Base-by-base conservation (phyloP, 495 filamentous ascomycete genomes). In the Trichoderma reesei region DNA sequence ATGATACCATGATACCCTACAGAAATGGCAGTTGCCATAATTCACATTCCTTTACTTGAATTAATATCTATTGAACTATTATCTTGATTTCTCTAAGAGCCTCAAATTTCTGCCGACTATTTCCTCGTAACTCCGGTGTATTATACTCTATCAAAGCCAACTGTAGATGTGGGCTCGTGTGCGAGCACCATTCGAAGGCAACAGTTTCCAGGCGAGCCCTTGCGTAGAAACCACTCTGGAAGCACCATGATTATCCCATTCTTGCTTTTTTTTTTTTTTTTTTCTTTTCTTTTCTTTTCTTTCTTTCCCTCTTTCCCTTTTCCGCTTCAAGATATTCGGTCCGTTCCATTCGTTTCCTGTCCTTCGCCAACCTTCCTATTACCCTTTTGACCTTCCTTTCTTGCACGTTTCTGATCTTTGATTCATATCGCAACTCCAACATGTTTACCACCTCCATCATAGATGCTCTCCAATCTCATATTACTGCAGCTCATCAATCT, bases 1-100 rank as follows among this genome's bases (percentile, higher is more conserved):
- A 61, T 61, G 59, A 59, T 59, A 20, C 26, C 18, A 56, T 34
- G 51, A 56, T 56, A 56, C 51, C 51, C 51, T 51, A 31, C 18
- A 61, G 3, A 38, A 9, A 41, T 14, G 59, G 16, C 14, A 61
- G n/a, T 20, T 34, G n/a, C 59, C 2, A 41, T 8, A 7, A 2
- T 10, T 20, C 33, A 10, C 54, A 60, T 16, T 20, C 51, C 13
- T 14, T 31, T n/a, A 8, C 8, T 64, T 20, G 16, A 26, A 38
- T 64, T 20, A 56, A 34, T 37, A 42, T 36, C 34, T 41, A 64
- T 48, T 48, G 59, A 61, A 61, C 13, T 41, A 26, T 20, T 39
- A 26, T 36, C 41, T 33, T 61, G 59, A 61, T 61, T 41, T 41
- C 13, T 61, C 36, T 41, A 4, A 9, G 34, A 18, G 18, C 59